Conservation (phyloP, 768 basidiomycete species). For the Podaxis carcinomalis region DNA sequence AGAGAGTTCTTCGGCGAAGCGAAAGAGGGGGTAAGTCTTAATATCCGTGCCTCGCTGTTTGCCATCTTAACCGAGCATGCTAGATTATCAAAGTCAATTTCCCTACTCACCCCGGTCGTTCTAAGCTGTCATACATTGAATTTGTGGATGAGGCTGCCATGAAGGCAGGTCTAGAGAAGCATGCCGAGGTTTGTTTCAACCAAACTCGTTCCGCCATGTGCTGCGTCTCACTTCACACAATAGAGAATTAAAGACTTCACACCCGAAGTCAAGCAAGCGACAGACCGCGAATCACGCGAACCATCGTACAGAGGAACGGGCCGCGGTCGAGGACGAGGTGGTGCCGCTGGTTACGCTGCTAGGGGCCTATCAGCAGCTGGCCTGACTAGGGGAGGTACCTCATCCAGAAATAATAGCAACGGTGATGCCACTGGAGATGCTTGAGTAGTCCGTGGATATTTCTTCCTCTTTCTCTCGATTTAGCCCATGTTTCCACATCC, state of each 20-base stretch:
- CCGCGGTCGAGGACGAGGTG: constrained; percentile 37
- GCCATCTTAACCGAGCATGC: neutral
- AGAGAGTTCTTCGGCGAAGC: constrained; percentile 76
- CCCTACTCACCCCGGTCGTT: constrained; percentile 47
- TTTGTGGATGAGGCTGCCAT: constrained; percentile 86
- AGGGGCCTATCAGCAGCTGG: constrained; percentile 70
- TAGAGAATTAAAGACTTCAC: constrained; percentile 67
- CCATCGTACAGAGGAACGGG: constrained; percentile 26
- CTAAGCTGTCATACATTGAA: constrained; percentile 79
- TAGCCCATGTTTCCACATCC: neutral
- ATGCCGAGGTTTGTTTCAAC: constrained; percentile 53
- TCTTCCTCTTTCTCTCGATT: neutral
- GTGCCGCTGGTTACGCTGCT: constrained; percentile 57
- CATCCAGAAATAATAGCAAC: neutral
- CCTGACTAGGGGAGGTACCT: constrained; percentile 37
- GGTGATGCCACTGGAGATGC: constrained; percentile 4
- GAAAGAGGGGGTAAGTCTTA: constrained; percentile 53
- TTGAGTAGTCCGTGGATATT: neutral
- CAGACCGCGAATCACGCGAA: constrained; percentile 46
- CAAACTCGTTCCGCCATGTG: constrained; percentile 3
- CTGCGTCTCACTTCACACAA: constrained; percentile 9
- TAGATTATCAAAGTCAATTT: constrained; percentile 70
- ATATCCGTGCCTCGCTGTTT: neutral
- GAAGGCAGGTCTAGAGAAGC: constrained; percentile 73
- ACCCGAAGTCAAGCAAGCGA: constrained; percentile 70